These are phyloP conservation scores for Pascua guehoae DNA, from an alignment of 1,284 basidiomycete species.

Conservation along the genomic window DNA sequence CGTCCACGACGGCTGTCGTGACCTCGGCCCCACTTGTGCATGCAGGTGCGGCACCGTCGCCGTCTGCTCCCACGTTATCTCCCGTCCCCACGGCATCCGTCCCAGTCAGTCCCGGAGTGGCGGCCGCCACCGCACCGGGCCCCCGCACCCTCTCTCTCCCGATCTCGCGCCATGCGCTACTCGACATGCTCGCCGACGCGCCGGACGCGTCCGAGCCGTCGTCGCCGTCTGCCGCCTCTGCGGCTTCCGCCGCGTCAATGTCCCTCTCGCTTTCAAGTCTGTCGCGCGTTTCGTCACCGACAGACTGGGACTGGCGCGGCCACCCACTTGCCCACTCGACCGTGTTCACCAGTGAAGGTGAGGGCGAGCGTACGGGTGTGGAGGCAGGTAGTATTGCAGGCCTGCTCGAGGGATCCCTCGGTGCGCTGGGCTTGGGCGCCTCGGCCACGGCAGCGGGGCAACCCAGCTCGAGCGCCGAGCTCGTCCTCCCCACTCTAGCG, in stretches of 20 bases:
- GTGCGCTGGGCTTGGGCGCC: too few species aligned
- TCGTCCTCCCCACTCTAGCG: conserved; percentile 37
- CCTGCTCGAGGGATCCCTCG: too few species aligned
- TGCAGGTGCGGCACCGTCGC: too few species aligned
- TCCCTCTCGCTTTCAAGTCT: conserved; percentile 29
- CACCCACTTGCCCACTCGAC: conserved; percentile 3
- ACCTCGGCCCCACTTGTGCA: too few species aligned
- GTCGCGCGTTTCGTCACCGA: conserved; percentile 25
- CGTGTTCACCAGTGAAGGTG: too few species aligned
- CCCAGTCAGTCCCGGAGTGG: too few species aligned
- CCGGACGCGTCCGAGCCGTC: conserved; percentile 26
- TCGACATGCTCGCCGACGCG: conserved; percentile 19
- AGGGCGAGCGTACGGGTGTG: background rate
- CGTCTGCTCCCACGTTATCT: too few species aligned
- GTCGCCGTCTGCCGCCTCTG: conserved; percentile 24
- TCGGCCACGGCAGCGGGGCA: too few species aligned
- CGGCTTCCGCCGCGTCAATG: conserved; percentile 24
- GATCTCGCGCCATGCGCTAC: conserved; percentile 8
- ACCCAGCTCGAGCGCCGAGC: conserved; percentile 17
- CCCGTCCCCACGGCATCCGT: too few species aligned
- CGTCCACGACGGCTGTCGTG: too few species aligned
- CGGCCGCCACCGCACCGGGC: too few species aligned
- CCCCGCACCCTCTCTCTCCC: background rate
- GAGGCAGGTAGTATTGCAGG: background rate
- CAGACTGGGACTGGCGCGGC: conserved; percentile 14